Evolutionary conservation across 2,329 filamentous ascomycete genomes (phyloP).

Genomic region (Calonectria crousiana): DNA sequence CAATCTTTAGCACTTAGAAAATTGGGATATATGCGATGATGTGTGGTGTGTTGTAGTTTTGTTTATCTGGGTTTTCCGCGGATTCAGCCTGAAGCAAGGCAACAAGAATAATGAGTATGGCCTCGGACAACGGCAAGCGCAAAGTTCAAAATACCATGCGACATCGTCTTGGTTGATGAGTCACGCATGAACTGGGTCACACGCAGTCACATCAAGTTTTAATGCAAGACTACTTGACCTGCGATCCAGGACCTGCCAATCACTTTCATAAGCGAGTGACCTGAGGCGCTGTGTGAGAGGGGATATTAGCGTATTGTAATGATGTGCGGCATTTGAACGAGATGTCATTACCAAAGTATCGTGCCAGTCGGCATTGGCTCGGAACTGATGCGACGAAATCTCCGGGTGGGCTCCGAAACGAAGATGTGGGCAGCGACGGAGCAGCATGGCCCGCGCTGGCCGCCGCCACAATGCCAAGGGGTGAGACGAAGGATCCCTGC

Average conservation of each 20-base stretch:
- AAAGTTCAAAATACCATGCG: constrained; percentile 24
- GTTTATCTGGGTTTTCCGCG: too few relatives aligned
- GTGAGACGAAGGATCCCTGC: constrained; percentile 21
- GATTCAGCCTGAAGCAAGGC: too few relatives aligned
- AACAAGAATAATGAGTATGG: neutral
- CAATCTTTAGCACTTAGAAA: neutral
- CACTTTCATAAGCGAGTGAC: constrained; percentile 16
- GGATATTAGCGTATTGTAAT: neutral
- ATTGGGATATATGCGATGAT: too few relatives aligned
- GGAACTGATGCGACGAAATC: neutral
- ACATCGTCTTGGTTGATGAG: constrained; percentile 39
- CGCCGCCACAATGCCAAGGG: constrained; percentile 39
- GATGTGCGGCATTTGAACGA: neutral
- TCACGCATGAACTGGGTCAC: constrained; percentile 37
- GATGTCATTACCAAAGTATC: constrained; percentile 27
- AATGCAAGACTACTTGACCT: constrained; percentile 35
- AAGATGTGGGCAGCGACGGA: neutral
- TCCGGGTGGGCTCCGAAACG: neutral
- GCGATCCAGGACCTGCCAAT: constrained; percentile 39
- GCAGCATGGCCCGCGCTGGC: constrained; percentile 24
- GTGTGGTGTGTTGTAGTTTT: too few relatives aligned
- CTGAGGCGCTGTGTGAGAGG: neutral
- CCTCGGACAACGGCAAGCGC: neutral
- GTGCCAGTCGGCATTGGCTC: constrained; percentile 9
- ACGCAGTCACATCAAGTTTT: constrained; percentile 37